Base-by-base conservation (phyloP, 805 yeast species). In the Starmerella sp. region DNA sequence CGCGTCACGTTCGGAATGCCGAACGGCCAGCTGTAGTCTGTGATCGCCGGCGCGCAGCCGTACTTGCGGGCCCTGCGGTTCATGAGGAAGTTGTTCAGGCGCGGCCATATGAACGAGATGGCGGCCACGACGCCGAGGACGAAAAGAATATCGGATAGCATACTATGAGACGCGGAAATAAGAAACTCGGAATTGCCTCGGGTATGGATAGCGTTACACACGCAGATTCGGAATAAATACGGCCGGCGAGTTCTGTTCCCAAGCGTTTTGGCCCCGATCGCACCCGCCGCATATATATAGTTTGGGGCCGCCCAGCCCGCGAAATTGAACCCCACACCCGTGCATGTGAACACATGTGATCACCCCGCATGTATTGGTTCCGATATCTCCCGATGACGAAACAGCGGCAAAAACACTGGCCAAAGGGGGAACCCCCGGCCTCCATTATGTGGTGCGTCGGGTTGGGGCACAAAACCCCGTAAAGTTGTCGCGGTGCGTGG, bases 31-130 rank as follows among this genome's bases (percentile, higher is more conserved):
- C 36, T n/a, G 36, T 47, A 29, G 29, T 49, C 53, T 8, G 42
- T 29, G 14, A 10, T 4, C 10, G 57, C 51, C 5, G 32, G 15
- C 7, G 38, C 61, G 15, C 62, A 61, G 14, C 59, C 59, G 15
- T 4, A 35, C 41, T 51, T 29, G 36, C 29, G 30, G 10, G 63
- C 61, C n/a, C 48, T 48, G 29, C 49, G 57, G 30, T 51, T 36
- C 54, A 54, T 49, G 4, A 58, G 37, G 6, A 54, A 7, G 9
- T 47, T 37, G 29, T 47, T 41, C 4, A 52, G 14, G 38, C 42
- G 45, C 13, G 57, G 60, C 13, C 51, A 48, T 30, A 45, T 17
- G 11, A 48, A 31, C n/a, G 48, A 1, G 11, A 42, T 31, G 2
- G n/a, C 47, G 17, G 52, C 22, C 10, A 35, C 11, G 3, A 48